Evolutionary conservation across 2,329 filamentous ascomycete genomes (phyloP).

Genomic region (Microsporum audouinii): DNA sequence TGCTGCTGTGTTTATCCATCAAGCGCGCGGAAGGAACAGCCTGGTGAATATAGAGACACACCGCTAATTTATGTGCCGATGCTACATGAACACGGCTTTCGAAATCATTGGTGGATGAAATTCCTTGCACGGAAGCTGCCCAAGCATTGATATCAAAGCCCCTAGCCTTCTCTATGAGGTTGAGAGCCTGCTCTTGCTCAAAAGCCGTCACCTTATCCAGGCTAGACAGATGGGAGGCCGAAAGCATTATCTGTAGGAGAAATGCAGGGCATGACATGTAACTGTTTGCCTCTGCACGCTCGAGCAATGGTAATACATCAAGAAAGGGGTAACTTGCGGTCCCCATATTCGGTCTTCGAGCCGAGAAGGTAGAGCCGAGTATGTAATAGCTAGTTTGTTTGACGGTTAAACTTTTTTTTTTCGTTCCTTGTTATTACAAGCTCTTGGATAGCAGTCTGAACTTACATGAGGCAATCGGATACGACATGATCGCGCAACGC

Average conservation of each 20-base stretch:
- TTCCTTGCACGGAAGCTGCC: slow-evolving; percentile 2
- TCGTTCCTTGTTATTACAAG: not conserved
- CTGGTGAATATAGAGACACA: slow-evolving; percentile 6
- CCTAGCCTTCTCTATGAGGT: not conserved
- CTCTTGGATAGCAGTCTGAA: not conserved
- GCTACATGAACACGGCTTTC: slow-evolving; percentile 25
- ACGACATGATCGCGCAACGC: slow-evolving; percentile 16
- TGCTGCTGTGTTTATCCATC: not conserved
- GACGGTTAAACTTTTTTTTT: not conserved
- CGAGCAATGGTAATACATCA: slow-evolving; percentile 4
- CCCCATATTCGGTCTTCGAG: not conserved
- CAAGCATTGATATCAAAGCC: slow-evolving; percentile 2
- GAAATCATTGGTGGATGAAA: not conserved
- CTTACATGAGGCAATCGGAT: slow-evolving; percentile 16
- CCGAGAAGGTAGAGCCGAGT: slow-evolving; percentile 7
- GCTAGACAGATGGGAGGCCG: slow-evolving; percentile 4
- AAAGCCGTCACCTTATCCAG: not conserved
- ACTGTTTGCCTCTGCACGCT: slow-evolving; percentile 8
- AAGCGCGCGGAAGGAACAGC: slow-evolving; percentile 1
- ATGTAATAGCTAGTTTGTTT: slow-evolving; percentile 5
- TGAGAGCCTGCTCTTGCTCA: slow-evolving; percentile 4
- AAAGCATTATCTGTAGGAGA: slow-evolving; percentile 7
- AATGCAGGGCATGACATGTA: slow-evolving; percentile 8
- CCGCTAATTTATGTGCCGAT: slow-evolving; percentile 6
- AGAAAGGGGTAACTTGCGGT: not conserved